Evolutionary conservation across 169 alveolate species (phyloP), one percentile per base, ranked within the genome.

Genomic region (Plasmodium cynomolgi): DNA sequence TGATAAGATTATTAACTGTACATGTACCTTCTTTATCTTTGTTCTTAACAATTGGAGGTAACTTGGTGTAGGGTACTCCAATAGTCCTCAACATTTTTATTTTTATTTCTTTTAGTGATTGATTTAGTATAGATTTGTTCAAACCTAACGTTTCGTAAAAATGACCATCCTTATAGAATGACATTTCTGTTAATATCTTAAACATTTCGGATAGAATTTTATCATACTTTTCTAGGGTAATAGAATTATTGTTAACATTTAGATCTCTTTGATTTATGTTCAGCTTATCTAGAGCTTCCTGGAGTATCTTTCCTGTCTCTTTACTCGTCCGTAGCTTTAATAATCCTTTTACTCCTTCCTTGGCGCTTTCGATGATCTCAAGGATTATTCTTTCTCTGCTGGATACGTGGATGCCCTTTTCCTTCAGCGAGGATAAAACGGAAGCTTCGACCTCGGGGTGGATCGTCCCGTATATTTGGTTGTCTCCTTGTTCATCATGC

Each of bases 141-240:
- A 88, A 58, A 80, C 74, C 74, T 29, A 88, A 17, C 20, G 94
- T 34, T 56, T 79, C 77, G 47, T 88, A 88, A 88, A 88, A 88
- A 20, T 56, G 8, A 0, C 82, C 34, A 58, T 56, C 44, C 31
- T 88, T 80, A 88, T 88, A 79, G 81, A 23, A 88, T 1, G 90
- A 79, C 83, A 80, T 34, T 39, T 88, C 83, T 17, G 94, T 88
- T 80, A 88, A 79, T 77, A 88, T 88, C 34, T 88, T 88, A 88
- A 88, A 88, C 54, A 88, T 77, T n/a, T 75, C 20, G 29, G 90
- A 79, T 34, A 88, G 71, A 20, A 88, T 88, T 58, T 44, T 79
- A 56, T 88, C 94, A 88, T 80, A 79, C 74, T 11, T 26, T 8
- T 88, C 94, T 37, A 73, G 82, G 29, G 94, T 7, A 6, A 88